A percentile compares a stretch with the other conserved stretches of the same genome.
Conservation (phyloP, 805 yeast species). For the Spathaspora gorwiae region DNA sequence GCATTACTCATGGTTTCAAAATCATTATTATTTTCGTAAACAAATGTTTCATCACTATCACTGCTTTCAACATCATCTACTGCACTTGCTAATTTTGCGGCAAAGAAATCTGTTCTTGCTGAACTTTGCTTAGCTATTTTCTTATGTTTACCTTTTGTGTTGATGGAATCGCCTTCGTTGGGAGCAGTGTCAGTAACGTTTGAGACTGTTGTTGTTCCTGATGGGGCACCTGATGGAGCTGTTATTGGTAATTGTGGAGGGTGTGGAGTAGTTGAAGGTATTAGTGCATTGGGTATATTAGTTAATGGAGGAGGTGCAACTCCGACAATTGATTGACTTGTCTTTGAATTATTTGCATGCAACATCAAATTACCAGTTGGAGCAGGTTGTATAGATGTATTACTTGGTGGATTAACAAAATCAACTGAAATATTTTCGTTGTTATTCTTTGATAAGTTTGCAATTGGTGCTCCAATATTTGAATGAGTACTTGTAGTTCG, state of each 20-base stretch:
- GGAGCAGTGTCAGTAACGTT: no score
- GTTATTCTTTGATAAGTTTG: neutral
- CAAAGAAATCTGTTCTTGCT: slow-evolving; percentile 87
- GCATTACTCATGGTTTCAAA: slow-evolving; percentile 11
- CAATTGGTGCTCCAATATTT: slow-evolving; percentile 3
- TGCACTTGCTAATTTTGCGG: slow-evolving; percentile 91
- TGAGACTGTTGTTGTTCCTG: neutral
- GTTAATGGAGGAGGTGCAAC: neutral
- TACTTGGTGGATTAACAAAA: slow-evolving; percentile 1
- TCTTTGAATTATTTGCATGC: slow-evolving; percentile 5
- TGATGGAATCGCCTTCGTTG: no score
- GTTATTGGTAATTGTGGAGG: neutral
- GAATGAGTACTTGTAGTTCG: neutral
- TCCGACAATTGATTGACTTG: neutral
- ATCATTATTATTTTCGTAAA: slow-evolving; percentile 61
- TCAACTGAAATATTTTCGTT: neutral
- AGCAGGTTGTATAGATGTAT: neutral
- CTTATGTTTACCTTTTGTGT: slow-evolving; percentile 19
- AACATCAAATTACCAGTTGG: slow-evolving; percentile 2
- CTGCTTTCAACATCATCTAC: slow-evolving; percentile 84
- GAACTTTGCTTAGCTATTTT: slow-evolving; percentile 46
- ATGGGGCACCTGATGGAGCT: neutral
- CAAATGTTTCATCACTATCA: slow-evolving; percentile 93
- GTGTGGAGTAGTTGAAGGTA: neutral
- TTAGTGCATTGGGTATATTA: neutral